Evolutionary conservation across 2,329 filamentous ascomycete species (phyloP).

Genomic region (Emmonsiellopsis sp.): DNA sequence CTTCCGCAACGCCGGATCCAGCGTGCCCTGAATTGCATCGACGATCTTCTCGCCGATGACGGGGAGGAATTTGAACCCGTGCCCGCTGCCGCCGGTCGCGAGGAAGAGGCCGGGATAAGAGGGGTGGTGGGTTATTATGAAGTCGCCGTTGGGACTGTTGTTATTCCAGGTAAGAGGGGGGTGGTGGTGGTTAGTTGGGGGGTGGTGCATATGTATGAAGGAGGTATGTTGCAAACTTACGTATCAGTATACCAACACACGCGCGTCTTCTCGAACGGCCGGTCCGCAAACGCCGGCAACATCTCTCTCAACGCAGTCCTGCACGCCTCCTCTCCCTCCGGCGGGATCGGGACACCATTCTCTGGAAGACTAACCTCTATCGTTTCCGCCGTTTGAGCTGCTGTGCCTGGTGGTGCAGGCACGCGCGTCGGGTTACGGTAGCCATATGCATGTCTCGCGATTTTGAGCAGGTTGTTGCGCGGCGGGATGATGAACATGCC

Average conservation of each 20-base stretch:
- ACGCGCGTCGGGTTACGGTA: slow-evolving; percentile 42
- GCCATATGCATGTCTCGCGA: slow-evolving; percentile 60
- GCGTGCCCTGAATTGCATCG: slow-evolving; percentile 34
- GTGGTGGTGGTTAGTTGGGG: background rate
- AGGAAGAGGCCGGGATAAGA: slow-evolving; percentile 41
- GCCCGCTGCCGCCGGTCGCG: slow-evolving; percentile 45
- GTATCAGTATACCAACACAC: slow-evolving; percentile 74
- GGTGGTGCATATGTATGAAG: background rate
- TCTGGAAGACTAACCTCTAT: slow-evolving; percentile 30
- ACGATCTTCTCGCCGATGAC: slow-evolving; percentile 44
- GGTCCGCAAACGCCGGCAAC: slow-evolving; percentile 49
- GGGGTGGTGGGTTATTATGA: slow-evolving; percentile 62
- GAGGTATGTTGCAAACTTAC: slow-evolving; percentile 15
- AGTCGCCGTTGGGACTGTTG: slow-evolving; percentile 51
- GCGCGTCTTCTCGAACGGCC: slow-evolving; percentile 53
- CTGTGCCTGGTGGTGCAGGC: slow-evolving; percentile 16
- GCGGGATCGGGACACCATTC: slow-evolving; percentile 27
- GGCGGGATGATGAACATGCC: slow-evolving; percentile 50
- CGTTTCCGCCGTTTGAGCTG: background rate
- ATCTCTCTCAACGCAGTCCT: slow-evolving; percentile 52
- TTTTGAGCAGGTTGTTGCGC: slow-evolving; percentile 50
- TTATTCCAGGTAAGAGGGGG: background rate
- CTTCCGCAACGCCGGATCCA: slow-evolving; percentile 31
- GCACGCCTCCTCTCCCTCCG: slow-evolving; percentile 53
- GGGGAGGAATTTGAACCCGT: slow-evolving; percentile 46